phyloP scores from a whole-genome alignment of 805 yeast genomes.

The Helenozyma baotianmanensis region DNA sequence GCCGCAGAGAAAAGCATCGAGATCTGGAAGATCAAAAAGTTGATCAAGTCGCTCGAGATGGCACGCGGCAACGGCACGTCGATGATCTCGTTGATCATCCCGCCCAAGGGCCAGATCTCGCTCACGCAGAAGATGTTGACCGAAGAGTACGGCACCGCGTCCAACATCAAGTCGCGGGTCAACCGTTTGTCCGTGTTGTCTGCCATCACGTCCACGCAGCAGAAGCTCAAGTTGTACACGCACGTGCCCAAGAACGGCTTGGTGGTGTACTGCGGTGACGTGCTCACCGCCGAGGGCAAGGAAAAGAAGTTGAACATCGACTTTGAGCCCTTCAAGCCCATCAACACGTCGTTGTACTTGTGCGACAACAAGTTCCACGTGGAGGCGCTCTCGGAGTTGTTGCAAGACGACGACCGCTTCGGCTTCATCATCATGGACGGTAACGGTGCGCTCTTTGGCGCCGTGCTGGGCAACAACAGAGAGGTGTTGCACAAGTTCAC shows the following conservation, averaged over 20 bases:
- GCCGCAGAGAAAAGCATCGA: slow-evolving; percentile 91
- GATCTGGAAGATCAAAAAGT: slow-evolving; percentile 98
- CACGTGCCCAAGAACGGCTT: slow-evolving; percentile 92
- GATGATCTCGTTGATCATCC: slow-evolving; percentile 93
- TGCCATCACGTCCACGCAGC: slow-evolving; percentile 98
- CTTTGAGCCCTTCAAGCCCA: slow-evolving; percentile 98
- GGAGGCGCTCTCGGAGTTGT: slow-evolving; percentile 88
- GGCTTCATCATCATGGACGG: slow-evolving; percentile 99
- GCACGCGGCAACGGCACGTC: slow-evolving; percentile 99
- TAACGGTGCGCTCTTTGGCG: slow-evolving; percentile 95
- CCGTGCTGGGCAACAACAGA: slow-evolving; percentile 94
- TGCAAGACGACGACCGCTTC: slow-evolving; percentile 92
- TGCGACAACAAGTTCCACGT: slow-evolving; percentile 99
- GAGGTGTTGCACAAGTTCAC: slow-evolving; percentile 92
- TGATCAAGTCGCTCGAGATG: slow-evolving; percentile 76
- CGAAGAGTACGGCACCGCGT: slow-evolving; percentile 98
- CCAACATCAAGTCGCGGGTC: slow-evolving; percentile 96
- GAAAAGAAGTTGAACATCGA: slow-evolving; percentile 95
- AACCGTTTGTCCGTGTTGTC: slow-evolving; percentile 92
- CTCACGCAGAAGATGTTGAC: slow-evolving; percentile 86
- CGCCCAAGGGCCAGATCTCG: slow-evolving; percentile 93
- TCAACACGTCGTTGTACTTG: slow-evolving; percentile 87
- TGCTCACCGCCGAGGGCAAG: slow-evolving; percentile 93
- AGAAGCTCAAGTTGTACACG: slow-evolving; percentile 84
- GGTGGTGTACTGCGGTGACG: slow-evolving; percentile 98